Percentiles rank a stretch among this genome's conserved stretches.
Conservation (phyloP, 2,329 filamentous ascomycete species). For the Pseudogymnoascus sp. region DNA sequence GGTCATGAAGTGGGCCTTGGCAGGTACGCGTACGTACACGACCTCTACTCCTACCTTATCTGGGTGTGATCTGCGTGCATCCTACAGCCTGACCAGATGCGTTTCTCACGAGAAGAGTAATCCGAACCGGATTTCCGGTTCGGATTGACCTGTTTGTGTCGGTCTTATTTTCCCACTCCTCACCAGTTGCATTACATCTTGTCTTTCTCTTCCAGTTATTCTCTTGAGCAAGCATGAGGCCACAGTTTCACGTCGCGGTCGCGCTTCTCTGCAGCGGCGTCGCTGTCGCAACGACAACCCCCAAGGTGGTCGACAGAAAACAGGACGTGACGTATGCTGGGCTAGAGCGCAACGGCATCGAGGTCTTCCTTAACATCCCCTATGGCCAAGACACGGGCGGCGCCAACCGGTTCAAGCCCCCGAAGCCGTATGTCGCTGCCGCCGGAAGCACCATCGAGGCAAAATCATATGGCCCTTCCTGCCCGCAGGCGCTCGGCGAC, state of each 20-base stretch:
- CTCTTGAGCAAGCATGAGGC: neutral
- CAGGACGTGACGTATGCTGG: constrained; percentile 35
- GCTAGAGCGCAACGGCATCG: constrained; percentile 35
- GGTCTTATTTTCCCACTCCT: neutral
- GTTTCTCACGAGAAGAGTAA: neutral
- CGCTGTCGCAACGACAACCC: neutral
- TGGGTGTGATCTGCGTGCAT: neutral
- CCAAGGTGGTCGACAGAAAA: constrained; percentile 17
- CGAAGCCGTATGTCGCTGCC: constrained; percentile 27
- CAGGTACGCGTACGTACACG: neutral
- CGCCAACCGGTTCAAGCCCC: constrained; percentile 38
- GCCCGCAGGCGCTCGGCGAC: constrained; percentile 34
- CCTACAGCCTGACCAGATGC: neutral
- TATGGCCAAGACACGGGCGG: constrained; percentile 41
- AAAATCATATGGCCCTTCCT: constrained; percentile 35
- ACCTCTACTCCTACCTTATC: neutral
- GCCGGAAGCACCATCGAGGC: constrained; percentile 32
- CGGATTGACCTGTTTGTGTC: neutral
- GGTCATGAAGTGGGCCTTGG: neutral
- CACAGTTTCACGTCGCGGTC: neutral
- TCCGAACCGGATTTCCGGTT: neutral
- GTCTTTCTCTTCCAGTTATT: neutral
- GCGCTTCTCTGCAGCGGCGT: neutral
- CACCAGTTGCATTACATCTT: neutral
- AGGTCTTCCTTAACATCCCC: constrained; percentile 40